Conservation (phyloP, 257 asterid species). For the Jasminum sambac region DNA sequence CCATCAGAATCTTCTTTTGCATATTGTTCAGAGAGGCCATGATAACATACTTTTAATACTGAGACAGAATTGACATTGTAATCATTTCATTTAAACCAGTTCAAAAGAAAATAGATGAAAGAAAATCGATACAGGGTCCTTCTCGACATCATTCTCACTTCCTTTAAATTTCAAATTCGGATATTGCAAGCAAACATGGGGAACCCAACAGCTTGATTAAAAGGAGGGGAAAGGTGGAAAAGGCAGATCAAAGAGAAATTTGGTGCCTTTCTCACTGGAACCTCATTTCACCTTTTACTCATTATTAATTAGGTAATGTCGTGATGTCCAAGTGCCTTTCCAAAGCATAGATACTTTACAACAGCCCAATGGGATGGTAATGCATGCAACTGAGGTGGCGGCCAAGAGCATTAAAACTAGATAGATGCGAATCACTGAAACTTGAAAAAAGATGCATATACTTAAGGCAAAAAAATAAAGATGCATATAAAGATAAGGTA, state of each 20-base stretch:
- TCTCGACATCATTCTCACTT: not conserved
- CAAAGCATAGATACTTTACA: not conserved
- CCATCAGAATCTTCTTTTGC: not conserved
- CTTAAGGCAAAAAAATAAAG: not conserved
- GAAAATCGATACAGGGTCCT: not conserved
- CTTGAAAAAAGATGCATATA: not conserved
- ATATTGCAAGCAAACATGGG: not conserved
- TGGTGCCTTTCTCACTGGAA: not conserved
- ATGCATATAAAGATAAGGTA: not conserved
- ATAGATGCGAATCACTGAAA: not conserved
- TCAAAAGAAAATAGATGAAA: not conserved
- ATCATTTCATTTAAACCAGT: not conserved
- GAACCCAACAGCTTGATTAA: not conserved
- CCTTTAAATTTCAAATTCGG: not conserved
- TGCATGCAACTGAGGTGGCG: not conserved
- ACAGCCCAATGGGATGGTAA: not conserved
- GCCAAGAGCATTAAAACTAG: not conserved
- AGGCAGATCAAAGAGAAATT: not conserved
- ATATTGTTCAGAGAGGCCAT: not conserved
- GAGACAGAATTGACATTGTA: not conserved
- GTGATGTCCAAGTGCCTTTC: not conserved
- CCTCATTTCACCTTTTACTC: not conserved
- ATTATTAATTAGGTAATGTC: not conserved
- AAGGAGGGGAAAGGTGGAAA: not conserved
- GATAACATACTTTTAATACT: not conserved